A percentile compares a stretch with the other conserved stretches of the same genome.
These are phyloP conservation scores for Acanthamoeba triangularis DNA, from an alignment of 208 protist species.

Conservation along the genomic window DNA sequence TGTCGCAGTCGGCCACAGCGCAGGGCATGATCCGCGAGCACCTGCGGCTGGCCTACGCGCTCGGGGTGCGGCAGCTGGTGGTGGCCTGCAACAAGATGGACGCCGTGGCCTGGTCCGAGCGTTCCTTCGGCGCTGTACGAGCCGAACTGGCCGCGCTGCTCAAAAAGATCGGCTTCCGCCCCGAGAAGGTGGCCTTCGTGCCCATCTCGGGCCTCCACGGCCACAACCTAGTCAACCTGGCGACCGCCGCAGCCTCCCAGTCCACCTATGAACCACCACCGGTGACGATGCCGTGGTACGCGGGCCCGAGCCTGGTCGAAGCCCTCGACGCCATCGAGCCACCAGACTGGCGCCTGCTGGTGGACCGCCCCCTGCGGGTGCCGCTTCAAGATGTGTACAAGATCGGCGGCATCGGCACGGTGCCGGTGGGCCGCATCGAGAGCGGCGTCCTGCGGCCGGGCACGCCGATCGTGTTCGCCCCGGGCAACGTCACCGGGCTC, in stretches of 20 bases:
- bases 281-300: constrained; percentile 96
- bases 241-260: not conserved
- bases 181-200: constrained; percentile 95
- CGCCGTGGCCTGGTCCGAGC: constrained; percentile 94
- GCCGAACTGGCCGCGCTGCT: constrained; percentile 79
- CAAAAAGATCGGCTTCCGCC: constrained; percentile 95
- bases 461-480: constrained; percentile 90
- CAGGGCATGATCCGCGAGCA: constrained; percentile 94
- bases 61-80: constrained; percentile 95
- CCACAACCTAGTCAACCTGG: constrained; percentile 96
- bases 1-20: constrained; percentile 76
- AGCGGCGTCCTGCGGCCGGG: constrained; percentile 89
- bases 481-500: constrained; percentile 87
- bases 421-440: constrained; percentile 96
- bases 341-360: constrained; percentile 90
- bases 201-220: constrained; percentile 97
- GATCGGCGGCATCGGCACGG: constrained; percentile 97
- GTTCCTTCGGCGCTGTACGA: constrained; percentile 89
- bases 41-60: constrained; percentile 92
- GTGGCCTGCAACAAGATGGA: constrained; percentile 96
- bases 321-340: constrained; percentile 93
- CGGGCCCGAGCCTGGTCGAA: constrained; percentile 93
- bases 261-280: no score
- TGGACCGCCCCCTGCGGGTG: constrained; percentile 97
- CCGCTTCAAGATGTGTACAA: constrained; percentile 98